Conservation (phyloP, 768 basidiomycete genomes). For the Astraeus odoratus region DNA sequence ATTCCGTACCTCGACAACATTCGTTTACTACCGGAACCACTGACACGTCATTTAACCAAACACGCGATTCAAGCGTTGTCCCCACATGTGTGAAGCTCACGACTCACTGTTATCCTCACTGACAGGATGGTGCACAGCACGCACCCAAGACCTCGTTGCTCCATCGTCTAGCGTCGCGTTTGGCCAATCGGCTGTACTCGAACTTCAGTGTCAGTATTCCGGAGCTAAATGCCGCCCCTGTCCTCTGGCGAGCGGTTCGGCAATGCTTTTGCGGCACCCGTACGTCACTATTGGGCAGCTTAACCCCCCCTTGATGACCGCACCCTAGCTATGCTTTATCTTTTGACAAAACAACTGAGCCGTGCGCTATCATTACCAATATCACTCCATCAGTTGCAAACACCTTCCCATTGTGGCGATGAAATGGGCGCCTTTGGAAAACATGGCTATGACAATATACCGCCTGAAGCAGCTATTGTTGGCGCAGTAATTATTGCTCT, state of each 20-base stretch:
- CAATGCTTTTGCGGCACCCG: constrained; percentile 66
- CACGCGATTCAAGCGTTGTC: constrained; percentile 60
- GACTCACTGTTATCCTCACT: constrained; percentile 7
- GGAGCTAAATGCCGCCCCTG: constrained; percentile 65
- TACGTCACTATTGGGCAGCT: constrained; percentile 35
- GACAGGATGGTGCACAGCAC: constrained; percentile 37
- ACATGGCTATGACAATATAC: constrained; percentile 56
- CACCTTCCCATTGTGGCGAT: constrained; percentile 31
- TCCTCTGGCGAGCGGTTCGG: constrained; percentile 68
- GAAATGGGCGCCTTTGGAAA: constrained; percentile 34
- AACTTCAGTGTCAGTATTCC: constrained; percentile 59
- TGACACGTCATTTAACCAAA: constrained; percentile 69
- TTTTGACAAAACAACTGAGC: constrained; percentile 53
- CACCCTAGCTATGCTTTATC: constrained; percentile 51
- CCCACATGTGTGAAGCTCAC: constrained; percentile 45
- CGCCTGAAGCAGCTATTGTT: constrained; percentile 60
- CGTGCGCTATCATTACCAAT: constrained; percentile 51
- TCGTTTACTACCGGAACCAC: constrained; percentile 49
- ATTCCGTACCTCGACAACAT: constrained; percentile 78
- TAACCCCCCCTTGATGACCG: background rate
- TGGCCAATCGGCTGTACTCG: constrained; percentile 51
- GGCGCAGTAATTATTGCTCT: constrained; percentile 60
- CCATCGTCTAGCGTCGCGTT: constrained; percentile 53
- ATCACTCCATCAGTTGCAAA: constrained; percentile 50
- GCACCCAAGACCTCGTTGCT: constrained; percentile 53